Evolutionary conservation across 192 early-diverging fungal genomes (phyloP), one percentile per base, ranked within the genome.

Genomic region (Coemansia sp.): DNA sequence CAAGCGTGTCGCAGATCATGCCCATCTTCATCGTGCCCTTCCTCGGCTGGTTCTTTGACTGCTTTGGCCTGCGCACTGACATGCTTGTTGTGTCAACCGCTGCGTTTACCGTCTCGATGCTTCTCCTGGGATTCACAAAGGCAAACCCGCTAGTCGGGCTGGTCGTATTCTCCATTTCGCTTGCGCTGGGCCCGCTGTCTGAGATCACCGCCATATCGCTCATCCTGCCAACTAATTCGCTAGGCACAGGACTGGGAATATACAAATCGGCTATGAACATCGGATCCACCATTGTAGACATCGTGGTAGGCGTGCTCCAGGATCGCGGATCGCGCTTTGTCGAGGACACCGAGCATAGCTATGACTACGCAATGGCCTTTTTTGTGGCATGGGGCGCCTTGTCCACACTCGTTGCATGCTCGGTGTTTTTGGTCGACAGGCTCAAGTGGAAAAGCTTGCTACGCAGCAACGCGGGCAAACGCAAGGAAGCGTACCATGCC

Each of bases 11-110:
- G 23, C 84, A 89, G 72, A 74, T 88, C 14, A 70, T 89, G 58
- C 90, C 90, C 19, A 81, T 89, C 8, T 66, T 88, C 31, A 45
- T 88, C 55, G 87, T 88, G 55, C 90, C 90, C 3, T 85, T 89
- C 61, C 65, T 92, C 22, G 90, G 90, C 8, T 65, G 84, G 44
- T 86, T 86, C 61, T 79, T 92, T 41, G 88, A 92, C 70, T 67
- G 79, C 53, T 79, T 70, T 57, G 90, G 90, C 7, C 72, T 83
- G 57, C 82, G 90, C 38, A 84, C 85, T 0, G 70, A 72, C 17
- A 70, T 73, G 64, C 62, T 81, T 33, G 48, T 83, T 17, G 19
- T 74, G 19, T 66, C 78, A 3, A 60, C 70, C 4, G 50, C 50
- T n/a, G 15, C 57, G 25, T 81, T 83, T 41, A 73, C 71, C 3